phyloP scores from a whole-genome alignment of 2,329 filamentous ascomycete species.

The Penicillium sclerotigenum region DNA sequence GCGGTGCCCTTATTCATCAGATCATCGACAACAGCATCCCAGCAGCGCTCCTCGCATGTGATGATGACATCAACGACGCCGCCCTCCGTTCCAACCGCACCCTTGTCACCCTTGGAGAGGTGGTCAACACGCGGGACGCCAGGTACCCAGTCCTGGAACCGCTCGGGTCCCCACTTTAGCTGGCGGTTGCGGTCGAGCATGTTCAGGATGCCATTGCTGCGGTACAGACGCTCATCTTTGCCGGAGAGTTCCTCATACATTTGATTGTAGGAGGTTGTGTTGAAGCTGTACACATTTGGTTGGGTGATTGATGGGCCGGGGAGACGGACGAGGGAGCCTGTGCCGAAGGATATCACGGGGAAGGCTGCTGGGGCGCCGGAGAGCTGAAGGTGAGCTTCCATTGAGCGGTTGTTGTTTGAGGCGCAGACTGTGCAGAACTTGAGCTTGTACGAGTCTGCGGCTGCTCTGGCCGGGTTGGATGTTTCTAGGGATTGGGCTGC shows the following conservation, averaged over 20 bases:
- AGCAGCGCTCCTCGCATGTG: conserved; percentile 95
- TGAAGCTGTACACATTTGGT: conserved; percentile 97
- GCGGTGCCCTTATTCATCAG: conserved; percentile 79
- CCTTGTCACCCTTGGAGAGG: conserved; percentile 65
- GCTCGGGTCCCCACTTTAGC: conserved; percentile 92
- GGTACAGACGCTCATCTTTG: conserved; percentile 85
- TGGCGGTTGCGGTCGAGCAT: conserved; percentile 91
- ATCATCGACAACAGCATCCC: conserved; percentile 96
- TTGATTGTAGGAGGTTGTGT: conserved; percentile 88
- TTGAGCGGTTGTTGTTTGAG: conserved; percentile 98
- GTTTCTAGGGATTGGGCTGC: conserved; percentile 9
- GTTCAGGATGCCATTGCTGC: conserved; percentile 86
- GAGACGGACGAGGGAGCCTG: conserved; percentile 87
- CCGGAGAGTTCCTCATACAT: conserved; percentile 88
- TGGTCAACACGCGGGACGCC: conserved; percentile 79
- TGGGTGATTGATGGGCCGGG: conserved; percentile 88
- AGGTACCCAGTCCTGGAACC: conserved; percentile 96
- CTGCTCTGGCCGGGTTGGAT: background rate
- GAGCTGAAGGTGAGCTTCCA: conserved; percentile 96
- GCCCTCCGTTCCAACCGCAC: conserved; percentile 75
- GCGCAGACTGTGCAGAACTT: conserved; percentile 99
- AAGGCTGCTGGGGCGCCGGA: conserved; percentile 78
- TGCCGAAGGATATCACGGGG: conserved; percentile 97
- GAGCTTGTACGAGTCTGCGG: conserved; percentile 70
- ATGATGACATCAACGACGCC: conserved; percentile 92